Base-by-base conservation (phyloP, 805 yeast species). In the Saturnispora halmiae region DNA sequence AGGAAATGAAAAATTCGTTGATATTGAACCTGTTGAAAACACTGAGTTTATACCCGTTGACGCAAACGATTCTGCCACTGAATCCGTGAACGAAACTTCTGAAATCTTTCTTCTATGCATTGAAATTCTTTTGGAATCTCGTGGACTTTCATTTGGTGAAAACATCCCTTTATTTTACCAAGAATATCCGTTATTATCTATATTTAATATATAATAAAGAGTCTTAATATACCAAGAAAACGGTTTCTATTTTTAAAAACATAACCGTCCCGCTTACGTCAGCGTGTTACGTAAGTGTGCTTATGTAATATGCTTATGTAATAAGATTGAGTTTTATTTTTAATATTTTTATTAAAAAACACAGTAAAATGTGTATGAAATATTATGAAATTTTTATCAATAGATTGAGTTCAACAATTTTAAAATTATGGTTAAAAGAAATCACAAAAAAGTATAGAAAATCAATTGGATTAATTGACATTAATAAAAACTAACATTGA, bases 101-200 rank as follows among this genome's bases (percentile, higher is more conserved):
- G 42, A 40, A 29, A 40, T 40, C 30, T 40, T 40, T 18, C 42
- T 33, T 7, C 38, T 21, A 34, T 40, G 42, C 14, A 34, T 15
- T 2, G 34, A 29, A 9, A 29, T 24, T 30, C 30, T 27, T 18
- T 40, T 24, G 10, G 22, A 14, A 15, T 40, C 42, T 30, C 42
- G 27, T 10, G 24, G 33, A 18, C 31, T 31, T 27, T 31, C 31
- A n/a, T 26, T 27, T 11, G 36, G 36, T 15, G 42, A 39, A 13
- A 39, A 6, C 42, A 39, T 39, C 16, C 13, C n/a, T n/a, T n/a
- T n/a, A n/a, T n/a, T 32, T 4, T 5, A 5, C 6, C 10, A 6
- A 28, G 13, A 28, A n/a, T 28, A 13, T 25, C 28, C 28, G 33
- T 10, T 30, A 30, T 30, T 13, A 8, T n/a, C 10, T 22, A 7